phyloP scores from a whole-genome alignment of 176 grass and related monocot species.

The Oropetium thomaeum region DNA sequence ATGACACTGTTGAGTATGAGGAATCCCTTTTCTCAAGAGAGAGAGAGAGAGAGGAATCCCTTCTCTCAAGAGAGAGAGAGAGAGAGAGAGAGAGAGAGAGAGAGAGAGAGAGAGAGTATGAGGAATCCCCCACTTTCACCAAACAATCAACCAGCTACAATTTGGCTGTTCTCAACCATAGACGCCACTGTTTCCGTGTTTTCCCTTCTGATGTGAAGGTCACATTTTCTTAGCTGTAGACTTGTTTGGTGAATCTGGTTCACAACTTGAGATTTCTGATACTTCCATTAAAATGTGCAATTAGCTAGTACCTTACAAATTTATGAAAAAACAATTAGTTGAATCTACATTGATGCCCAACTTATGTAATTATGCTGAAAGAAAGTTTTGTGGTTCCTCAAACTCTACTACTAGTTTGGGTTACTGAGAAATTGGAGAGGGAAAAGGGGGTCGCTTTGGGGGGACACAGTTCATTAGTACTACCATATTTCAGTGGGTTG shows the following conservation, averaged over 20 bases:
- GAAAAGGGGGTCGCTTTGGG: not conserved
- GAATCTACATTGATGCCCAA: not conserved
- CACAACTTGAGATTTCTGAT: slow-evolving; percentile 1
- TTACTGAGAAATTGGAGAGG: slow-evolving; percentile 17
- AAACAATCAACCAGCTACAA: slow-evolving; percentile 5
- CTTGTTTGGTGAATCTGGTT: slow-evolving; percentile 39
- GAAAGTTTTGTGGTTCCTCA: slow-evolving; percentile 5
- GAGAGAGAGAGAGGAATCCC: too few relatives aligned
- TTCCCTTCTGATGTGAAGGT: slow-evolving; percentile 24
- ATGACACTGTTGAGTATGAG: too few relatives aligned
- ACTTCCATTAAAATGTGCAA: not conserved
- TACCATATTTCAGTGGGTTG: slow-evolving; percentile 4
- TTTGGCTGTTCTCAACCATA: slow-evolving; percentile 23
- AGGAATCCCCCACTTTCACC: not conserved
- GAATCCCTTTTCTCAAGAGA: too few relatives aligned
- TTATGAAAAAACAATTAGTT: not conserved
- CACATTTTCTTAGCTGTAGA: slow-evolving; percentile 32
- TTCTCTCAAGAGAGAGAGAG: too few relatives aligned
- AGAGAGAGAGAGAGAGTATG: too few relatives aligned
- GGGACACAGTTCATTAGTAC: slow-evolving; percentile 2
- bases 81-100: too few relatives aligned
- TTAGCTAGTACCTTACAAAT: not conserved
- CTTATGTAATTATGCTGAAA: not conserved
- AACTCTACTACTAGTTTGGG: not conserved
- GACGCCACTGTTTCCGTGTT: slow-evolving; percentile 22